These are phyloP conservation scores for Clathrospora elynae DNA, from an alignment of 2,329 filamentous ascomycete species.

Conservation along the genomic window DNA sequence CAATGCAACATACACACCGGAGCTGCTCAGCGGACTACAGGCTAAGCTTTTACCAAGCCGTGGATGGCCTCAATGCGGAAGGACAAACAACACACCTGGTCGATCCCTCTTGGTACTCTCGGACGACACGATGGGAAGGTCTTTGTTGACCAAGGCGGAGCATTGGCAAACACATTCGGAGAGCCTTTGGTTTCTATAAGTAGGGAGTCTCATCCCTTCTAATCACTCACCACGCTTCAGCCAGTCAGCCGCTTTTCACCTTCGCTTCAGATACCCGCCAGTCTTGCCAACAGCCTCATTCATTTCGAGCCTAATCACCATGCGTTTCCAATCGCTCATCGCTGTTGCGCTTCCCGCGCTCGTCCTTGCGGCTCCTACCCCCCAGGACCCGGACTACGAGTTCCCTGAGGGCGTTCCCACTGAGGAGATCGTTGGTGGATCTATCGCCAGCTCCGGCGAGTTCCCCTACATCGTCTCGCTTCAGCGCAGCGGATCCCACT, in stretches of 20 bases:
- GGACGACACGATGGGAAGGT: slow-evolving; percentile 9
- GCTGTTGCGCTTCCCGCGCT: slow-evolving; percentile 30
- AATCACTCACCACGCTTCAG: slow-evolving; percentile 8
- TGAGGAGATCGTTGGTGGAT: slow-evolving; percentile 34
- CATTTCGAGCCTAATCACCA: slow-evolving; percentile 17
- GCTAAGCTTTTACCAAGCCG: slow-evolving; percentile 17
- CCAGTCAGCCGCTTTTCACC: slow-evolving; percentile 22
- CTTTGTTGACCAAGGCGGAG: slow-evolving; percentile 2
- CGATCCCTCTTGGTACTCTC: slow-evolving; percentile 9
- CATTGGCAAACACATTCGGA: slow-evolving; percentile 1
- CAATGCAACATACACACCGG: slow-evolving; percentile 1
- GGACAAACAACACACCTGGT: slow-evolving; percentile 14
- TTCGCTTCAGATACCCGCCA: slow-evolving; percentile 10
- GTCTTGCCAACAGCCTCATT: slow-evolving; percentile 7
- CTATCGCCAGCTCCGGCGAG: slow-evolving; percentile 28
- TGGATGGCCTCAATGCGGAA: slow-evolving; percentile 8
- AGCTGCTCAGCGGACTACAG: slow-evolving; percentile 5
- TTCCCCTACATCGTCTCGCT: slow-evolving; percentile 39
- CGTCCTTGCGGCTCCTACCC: slow-evolving; percentile 27
- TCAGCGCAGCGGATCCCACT: slow-evolving; percentile 26
- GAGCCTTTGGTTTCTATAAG: slow-evolving; percentile 11
- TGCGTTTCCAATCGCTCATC: slow-evolving; percentile 31
- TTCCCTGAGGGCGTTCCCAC: slow-evolving; percentile 10
- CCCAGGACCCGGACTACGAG: slow-evolving; percentile 22
- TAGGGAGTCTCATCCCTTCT: slow-evolving; percentile 4